These are phyloP conservation scores for Sungouiozyma intestinalis DNA, from an alignment of 805 yeast genomes.

Conservation along the genomic window DNA sequence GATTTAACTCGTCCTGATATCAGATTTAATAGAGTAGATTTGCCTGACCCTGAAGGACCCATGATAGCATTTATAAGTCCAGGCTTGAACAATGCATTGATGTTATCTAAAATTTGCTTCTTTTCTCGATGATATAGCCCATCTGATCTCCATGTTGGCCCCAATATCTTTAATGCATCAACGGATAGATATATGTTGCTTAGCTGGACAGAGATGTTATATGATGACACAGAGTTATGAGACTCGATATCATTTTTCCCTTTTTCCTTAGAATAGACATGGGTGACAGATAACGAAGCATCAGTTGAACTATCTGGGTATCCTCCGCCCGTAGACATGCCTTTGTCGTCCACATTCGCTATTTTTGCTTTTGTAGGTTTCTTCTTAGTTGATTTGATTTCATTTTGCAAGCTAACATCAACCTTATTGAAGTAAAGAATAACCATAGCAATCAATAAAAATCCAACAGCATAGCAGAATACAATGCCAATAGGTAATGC, in stretches of 20 bases:
- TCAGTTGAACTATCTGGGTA: neutral
- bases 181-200: conserved; percentile 11
- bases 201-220: neutral
- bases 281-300: neutral
- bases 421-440: conserved; percentile 38
- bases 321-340: neutral
- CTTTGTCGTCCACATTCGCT: neutral
- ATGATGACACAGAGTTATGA: conserved; percentile 1
- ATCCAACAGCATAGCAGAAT: conserved; percentile 49
- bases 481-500: conserved; percentile 52
- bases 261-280: neutral
- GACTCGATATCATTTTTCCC: neutral
- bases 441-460: conserved; percentile 38
- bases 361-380: neutral
- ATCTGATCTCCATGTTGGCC: conserved; percentile 4
- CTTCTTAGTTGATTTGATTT: conserved; percentile 12
- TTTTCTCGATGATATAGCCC: conserved; percentile 7
- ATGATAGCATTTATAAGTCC: conserved; percentile 58
- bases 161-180: conserved; percentile 3
- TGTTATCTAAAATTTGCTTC: conserved; percentile 33
- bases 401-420: conserved; percentile 20
- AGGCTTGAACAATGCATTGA: conserved; percentile 43
- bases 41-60: conserved; percentile 80
- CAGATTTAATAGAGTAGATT: conserved; percentile 54
- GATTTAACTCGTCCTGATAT: conserved; percentile 48